Conservation (phyloP, 1,139 yeast species). For the Taiozyma sp. region DNA sequence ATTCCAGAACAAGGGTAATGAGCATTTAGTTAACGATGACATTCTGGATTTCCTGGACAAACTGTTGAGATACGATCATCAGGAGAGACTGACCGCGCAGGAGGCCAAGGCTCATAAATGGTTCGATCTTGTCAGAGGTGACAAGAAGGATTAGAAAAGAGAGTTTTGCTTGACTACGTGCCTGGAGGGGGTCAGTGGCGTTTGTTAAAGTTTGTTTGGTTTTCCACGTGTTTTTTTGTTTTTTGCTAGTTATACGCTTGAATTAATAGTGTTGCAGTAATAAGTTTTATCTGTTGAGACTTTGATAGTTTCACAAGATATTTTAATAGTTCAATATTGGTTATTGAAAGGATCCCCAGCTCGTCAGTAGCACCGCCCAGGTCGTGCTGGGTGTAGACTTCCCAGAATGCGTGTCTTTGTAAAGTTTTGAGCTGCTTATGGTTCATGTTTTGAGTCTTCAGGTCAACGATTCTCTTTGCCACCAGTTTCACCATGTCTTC, state of each 20-base stretch:
- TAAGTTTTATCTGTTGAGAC: background rate
- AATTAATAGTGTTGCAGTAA: background rate
- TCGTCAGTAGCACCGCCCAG: background rate
- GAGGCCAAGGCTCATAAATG: conserved; percentile 69
- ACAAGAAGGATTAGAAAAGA: conserved; percentile 6
- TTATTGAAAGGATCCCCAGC: background rate
- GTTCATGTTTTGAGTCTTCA: background rate
- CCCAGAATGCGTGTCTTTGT: background rate
- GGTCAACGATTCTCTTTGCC: background rate
- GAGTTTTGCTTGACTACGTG: too few relatives aligned
- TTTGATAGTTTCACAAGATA: background rate
- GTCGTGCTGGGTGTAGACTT: background rate
- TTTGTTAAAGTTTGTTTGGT: background rate
- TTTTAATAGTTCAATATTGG: background rate
- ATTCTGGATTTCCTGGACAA: conserved; percentile 63
- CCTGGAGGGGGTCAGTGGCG: background rate
- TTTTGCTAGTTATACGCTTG: background rate
- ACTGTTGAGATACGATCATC: conserved; percentile 67
- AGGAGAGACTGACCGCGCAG: conserved; percentile 67
- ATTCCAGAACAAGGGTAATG: conserved; percentile 48
- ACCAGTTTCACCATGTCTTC: background rate
- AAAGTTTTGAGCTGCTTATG: background rate
- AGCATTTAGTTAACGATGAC: conserved; percentile 55
- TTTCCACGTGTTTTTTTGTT: background rate
- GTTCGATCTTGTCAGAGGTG: conserved; percentile 24